These are phyloP conservation scores for Ramaria rubella DNA, from an alignment of 768 basidiomycete genomes.

Conservation along the genomic window DNA sequence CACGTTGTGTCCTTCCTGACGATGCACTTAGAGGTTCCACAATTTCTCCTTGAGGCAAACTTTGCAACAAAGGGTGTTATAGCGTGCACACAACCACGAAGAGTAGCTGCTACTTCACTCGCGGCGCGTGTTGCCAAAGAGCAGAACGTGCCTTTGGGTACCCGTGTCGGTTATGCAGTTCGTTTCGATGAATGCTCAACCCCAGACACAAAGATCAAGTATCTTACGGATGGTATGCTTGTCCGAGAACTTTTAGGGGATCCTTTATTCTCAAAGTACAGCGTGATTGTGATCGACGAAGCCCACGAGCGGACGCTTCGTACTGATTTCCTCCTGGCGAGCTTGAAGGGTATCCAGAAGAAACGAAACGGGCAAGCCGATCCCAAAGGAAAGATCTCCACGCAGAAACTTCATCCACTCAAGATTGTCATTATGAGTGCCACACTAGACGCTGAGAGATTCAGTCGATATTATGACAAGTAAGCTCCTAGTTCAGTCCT, in stretches of 20 bases:
- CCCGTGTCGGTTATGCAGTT: conserved; percentile 86
- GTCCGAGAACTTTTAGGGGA: conserved; percentile 86
- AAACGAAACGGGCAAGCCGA: conserved; percentile 44
- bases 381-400: conserved; percentile 36
- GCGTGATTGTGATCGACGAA: conserved; percentile 89
- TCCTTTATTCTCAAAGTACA: conserved; percentile 69
- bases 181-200: conserved; percentile 85
- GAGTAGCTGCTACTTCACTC: conserved; percentile 93
- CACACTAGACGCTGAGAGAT: conserved; percentile 92
- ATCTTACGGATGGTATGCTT: conserved; percentile 97
- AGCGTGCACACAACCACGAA: conserved; percentile 90
- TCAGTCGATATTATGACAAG: conserved; percentile 82
- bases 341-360: conserved; percentile 74
- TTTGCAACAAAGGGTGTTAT: conserved; percentile 67
- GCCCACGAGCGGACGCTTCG: conserved; percentile 94
- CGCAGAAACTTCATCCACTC: conserved; percentile 49
- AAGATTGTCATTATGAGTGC: conserved; percentile 98
- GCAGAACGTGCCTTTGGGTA: conserved; percentile 64
- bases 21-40: conserved; percentile 74
- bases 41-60: conserved; percentile 85
- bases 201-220: conserved; percentile 81
- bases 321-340: conserved; percentile 90
- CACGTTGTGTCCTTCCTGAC: background rate
- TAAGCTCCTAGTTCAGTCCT: conserved; percentile 32
- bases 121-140: conserved; percentile 86